phyloP scores from a whole-genome alignment of 2,329 filamentous ascomycete species.

The Diaporthe sp. region DNA sequence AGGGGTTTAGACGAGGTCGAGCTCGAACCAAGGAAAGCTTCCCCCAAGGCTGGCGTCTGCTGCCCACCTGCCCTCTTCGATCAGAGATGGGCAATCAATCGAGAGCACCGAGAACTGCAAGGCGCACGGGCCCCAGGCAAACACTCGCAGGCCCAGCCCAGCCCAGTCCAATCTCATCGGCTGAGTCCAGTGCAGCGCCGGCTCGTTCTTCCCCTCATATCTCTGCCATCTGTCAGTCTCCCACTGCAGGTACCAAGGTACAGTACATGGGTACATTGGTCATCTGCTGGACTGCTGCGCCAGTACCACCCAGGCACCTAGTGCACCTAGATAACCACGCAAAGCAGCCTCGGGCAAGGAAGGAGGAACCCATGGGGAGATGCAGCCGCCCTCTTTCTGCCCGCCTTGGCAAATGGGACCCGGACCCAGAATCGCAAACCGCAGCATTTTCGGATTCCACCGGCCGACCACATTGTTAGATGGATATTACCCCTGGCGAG shows the following conservation, averaged over 20 bases:
- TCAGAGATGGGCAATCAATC: not conserved
- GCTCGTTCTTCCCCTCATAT: not conserved
- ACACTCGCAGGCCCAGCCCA: not conserved
- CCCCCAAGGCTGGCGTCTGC: not conserved
- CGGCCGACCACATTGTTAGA: not conserved
- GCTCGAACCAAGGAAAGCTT: conserved; percentile 2
- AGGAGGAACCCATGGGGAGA: conserved; percentile 2
- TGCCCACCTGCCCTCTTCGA: not conserved
- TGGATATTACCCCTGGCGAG: not conserved
- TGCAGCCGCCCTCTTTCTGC: conserved; percentile 7
- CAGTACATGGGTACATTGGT: conserved; percentile 14
- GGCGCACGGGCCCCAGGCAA: conserved; percentile 21
- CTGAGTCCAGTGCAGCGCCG: not conserved
- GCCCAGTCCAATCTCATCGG: not conserved
- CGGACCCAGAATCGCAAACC: not conserved
- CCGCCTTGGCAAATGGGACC: conserved; percentile 5
- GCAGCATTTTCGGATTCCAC: conserved; percentile 15
- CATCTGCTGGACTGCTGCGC: not conserved
- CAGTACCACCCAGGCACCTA: not conserved
- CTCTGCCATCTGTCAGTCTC: not conserved
- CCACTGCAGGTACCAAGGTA: conserved; percentile 14
- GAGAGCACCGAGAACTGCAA: conserved; percentile 5
- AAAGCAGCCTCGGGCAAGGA: not conserved
- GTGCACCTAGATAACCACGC: not conserved
- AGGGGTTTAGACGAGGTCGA: conserved; percentile 4